These are phyloP conservation scores for Tinospora cordifolia DNA, from an alignment of 164 flowering plant genomes.

Conservation along the genomic window DNA sequence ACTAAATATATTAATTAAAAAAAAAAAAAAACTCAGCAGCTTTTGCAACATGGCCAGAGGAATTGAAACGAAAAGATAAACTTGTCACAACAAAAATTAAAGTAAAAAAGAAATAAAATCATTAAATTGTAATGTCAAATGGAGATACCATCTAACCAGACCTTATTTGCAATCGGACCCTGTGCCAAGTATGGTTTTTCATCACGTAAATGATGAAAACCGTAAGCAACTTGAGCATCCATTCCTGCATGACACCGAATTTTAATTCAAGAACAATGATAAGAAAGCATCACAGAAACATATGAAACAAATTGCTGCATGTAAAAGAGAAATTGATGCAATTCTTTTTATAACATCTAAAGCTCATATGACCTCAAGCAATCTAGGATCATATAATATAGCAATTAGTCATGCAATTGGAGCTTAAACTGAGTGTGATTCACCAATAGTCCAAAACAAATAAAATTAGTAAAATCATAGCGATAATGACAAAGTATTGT, in stretches of 20 bases:
- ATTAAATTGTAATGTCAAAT: background rate
- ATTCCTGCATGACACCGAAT: slow-evolving; percentile 42
- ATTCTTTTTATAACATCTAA: no score
- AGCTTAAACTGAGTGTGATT: no score
- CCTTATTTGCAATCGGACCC: slow-evolving; percentile 96
- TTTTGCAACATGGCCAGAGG: no score
- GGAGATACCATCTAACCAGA: slow-evolving; percentile 17
- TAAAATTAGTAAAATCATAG: no score
- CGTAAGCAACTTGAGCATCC: slow-evolving; percentile 99
- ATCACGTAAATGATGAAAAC: slow-evolving; percentile 93
- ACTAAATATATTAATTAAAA: no score
- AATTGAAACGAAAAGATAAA: background rate
- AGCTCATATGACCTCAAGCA: no score
- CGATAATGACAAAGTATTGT: no score
- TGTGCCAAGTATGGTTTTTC: slow-evolving; percentile 94
- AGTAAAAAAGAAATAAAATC: background rate
- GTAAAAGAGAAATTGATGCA: background rate
- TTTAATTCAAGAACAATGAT: background rate
- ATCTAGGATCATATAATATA: no score
- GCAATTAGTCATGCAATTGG: no score
- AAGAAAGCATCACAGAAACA: background rate
- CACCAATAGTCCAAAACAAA: no score
- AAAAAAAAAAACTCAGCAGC: no score
- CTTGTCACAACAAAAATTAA: background rate
- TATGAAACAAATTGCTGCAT: slow-evolving; percentile 1